These are phyloP conservation scores for Houttuynia cordata DNA, from an alignment of 164 flowering plant species.

Conservation along the genomic window DNA sequence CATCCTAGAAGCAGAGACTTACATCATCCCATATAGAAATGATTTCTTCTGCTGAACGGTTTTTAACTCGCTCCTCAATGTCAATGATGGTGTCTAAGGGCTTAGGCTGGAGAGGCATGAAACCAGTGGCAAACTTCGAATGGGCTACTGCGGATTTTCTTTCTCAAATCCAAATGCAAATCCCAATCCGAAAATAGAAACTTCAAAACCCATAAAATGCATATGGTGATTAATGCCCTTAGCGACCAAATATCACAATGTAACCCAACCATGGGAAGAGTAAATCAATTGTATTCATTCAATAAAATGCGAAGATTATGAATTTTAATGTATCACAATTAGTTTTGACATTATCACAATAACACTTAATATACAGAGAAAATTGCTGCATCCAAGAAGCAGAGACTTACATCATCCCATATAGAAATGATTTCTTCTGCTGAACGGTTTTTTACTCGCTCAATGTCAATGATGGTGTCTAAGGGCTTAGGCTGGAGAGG, in stretches of 20 bases:
- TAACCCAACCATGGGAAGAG: too few species aligned
- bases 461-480: conserved; percentile 70
- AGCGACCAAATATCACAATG: too few species aligned
- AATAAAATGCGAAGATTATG: too few species aligned
- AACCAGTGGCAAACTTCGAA: conserved; percentile 71
- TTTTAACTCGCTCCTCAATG: conserved; percentile 56
- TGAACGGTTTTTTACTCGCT: conserved; percentile 46
- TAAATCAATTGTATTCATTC: too few species aligned
- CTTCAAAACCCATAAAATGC: too few species aligned
- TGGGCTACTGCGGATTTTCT: too few species aligned
- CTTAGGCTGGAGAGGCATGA: conserved; percentile 61
- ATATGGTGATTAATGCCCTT: too few species aligned
- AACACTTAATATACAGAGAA: not conserved
- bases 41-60: conserved; percentile 48
- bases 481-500: conserved; percentile 70
- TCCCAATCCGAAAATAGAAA: too few species aligned
- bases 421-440: conserved; percentile 52
- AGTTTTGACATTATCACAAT: too few species aligned
- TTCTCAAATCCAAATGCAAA: too few species aligned
- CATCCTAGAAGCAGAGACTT: not conserved
- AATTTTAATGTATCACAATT: too few species aligned
- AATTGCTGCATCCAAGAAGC: not conserved
- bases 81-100: conserved; percentile 74
- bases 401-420: conserved; percentile 37
- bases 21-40: conserved; percentile 53